Percentiles rank a stretch among this genome's conserved stretches.
These are phyloP conservation scores for Talaromyces adpressus DNA, from an alignment of 495 filamentous ascomycete genomes.

Conservation along the genomic window DNA sequence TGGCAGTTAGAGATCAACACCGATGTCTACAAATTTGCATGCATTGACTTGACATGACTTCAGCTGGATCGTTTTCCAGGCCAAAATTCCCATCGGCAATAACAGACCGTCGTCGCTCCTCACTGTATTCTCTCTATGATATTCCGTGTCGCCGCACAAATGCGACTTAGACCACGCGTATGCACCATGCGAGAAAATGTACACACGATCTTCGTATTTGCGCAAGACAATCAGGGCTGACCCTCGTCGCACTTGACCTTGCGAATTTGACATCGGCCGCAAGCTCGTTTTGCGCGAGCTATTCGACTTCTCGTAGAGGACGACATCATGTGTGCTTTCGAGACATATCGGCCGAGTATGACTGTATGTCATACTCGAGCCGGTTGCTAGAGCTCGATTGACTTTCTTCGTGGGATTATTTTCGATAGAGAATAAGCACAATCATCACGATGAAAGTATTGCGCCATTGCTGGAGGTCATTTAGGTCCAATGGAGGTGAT, in stretches of 20 bases:
- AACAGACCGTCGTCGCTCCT: not conserved
- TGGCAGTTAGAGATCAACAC: not conserved
- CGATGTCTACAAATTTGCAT: not conserved
- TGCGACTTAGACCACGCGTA: conserved; percentile 25
- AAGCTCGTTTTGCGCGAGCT: conserved; percentile 17
- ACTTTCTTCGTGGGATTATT: too few relatives aligned
- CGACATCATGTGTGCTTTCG: too few relatives aligned
- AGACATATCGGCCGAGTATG: too few relatives aligned
- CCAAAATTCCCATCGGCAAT: not conserved
- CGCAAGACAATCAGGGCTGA: conserved; percentile 22
- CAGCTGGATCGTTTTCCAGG: too few relatives aligned
- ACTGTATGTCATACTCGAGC: too few relatives aligned
- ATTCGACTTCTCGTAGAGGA: too few relatives aligned
- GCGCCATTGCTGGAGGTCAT: too few relatives aligned
- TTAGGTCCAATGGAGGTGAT: too few relatives aligned
- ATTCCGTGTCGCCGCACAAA: conserved; percentile 20
- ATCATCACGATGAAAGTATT: too few relatives aligned
- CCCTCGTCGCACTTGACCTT: conserved; percentile 23
- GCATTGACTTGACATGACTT: not conserved
- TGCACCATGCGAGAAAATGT: conserved; percentile 28
- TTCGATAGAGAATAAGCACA: too few relatives aligned
- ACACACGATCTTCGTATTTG: conserved; percentile 28
- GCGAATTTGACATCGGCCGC: conserved; percentile 27
- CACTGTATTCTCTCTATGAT: not conserved
- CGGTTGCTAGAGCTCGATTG: too few relatives aligned